Conservation (phyloP, 305 asterid genomes). For the Petunia hybrid region DNA sequence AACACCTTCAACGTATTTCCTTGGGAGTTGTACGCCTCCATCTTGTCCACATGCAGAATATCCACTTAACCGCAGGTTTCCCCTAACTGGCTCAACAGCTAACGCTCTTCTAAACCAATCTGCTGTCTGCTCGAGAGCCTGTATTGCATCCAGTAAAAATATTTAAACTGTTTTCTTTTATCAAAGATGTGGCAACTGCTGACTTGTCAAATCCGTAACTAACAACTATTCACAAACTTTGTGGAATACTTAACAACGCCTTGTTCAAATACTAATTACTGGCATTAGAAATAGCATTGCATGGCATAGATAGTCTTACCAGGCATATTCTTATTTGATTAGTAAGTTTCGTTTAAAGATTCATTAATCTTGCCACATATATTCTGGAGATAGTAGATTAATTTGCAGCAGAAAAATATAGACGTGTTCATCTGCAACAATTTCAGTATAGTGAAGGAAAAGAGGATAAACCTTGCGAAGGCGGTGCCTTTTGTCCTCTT, state of each 20-base stretch:
- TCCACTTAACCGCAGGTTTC: slow-evolving; percentile 92
- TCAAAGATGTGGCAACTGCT: neutral
- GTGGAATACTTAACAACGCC: neutral
- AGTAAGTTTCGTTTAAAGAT: neutral
- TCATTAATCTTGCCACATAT: neutral
- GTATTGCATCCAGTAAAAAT: slow-evolving; percentile 34
- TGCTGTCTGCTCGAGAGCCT: slow-evolving; percentile 95
- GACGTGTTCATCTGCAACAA: neutral
- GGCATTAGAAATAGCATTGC: neutral
- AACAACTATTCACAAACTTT: neutral
- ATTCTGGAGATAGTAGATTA: neutral
- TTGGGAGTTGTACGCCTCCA: slow-evolving; percentile 97
- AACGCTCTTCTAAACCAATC: slow-evolving; percentile 91
- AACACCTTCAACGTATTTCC: slow-evolving; percentile 88
- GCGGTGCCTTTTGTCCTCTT: slow-evolving; percentile 85
- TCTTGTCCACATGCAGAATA: slow-evolving; percentile 99
- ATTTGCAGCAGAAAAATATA: neutral
- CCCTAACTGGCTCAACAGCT: slow-evolving; percentile 92
- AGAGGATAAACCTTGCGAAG: slow-evolving; percentile 75
- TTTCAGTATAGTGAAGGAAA: slow-evolving; percentile 20
- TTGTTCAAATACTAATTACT: slow-evolving; percentile 5
- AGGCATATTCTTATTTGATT: neutral
- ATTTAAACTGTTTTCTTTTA: neutral
- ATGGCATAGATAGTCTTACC: neutral
- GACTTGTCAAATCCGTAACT: neutral